Conservation (phyloP, 2,329 filamentous ascomycete genomes). For the Fusarium nygamai region DNA sequence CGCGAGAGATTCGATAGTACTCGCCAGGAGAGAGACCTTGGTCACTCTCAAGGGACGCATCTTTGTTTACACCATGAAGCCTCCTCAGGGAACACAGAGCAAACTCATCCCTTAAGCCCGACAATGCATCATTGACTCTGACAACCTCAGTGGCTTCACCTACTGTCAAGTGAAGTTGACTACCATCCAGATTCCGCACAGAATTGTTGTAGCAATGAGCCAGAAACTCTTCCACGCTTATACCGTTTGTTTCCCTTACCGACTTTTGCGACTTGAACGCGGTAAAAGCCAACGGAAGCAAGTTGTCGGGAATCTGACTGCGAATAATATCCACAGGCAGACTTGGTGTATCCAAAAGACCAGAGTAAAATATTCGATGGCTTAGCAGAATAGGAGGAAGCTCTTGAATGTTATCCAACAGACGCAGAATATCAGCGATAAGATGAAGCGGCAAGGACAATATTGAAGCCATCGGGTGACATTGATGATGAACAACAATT, state of each 20-base stretch:
- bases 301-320: slow-evolving; percentile 23
- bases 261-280: slow-evolving; percentile 26
- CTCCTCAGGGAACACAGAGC: slow-evolving; percentile 13
- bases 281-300: slow-evolving; percentile 27
- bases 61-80: slow-evolving; percentile 25
- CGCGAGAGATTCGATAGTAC: slow-evolving; percentile 27
- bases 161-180: slow-evolving; percentile 15
- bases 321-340: slow-evolving; percentile 33
- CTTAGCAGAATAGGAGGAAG: slow-evolving; percentile 33
- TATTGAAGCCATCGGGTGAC: slow-evolving; percentile 29
- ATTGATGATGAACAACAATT: background rate
- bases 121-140: slow-evolving; percentile 22
- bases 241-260: slow-evolving; percentile 2
- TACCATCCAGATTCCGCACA: slow-evolving; percentile 6
- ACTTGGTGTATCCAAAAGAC: slow-evolving; percentile 31
- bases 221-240: slow-evolving; percentile 20
- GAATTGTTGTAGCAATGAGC: slow-evolving; percentile 23
- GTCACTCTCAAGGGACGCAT: background rate
- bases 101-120: slow-evolving; percentile 12
- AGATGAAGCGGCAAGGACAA: slow-evolving; percentile 37
- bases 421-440: slow-evolving; percentile 33
- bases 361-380: slow-evolving; percentile 37
- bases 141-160: slow-evolving; percentile 26
- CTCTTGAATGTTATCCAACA: slow-evolving; percentile 27
- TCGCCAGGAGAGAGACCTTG: slow-evolving; percentile 14